These are phyloP conservation scores for Fusarium nisikadoi DNA, from an alignment of 2,329 filamentous ascomycete genomes.

Conservation along the genomic window DNA sequence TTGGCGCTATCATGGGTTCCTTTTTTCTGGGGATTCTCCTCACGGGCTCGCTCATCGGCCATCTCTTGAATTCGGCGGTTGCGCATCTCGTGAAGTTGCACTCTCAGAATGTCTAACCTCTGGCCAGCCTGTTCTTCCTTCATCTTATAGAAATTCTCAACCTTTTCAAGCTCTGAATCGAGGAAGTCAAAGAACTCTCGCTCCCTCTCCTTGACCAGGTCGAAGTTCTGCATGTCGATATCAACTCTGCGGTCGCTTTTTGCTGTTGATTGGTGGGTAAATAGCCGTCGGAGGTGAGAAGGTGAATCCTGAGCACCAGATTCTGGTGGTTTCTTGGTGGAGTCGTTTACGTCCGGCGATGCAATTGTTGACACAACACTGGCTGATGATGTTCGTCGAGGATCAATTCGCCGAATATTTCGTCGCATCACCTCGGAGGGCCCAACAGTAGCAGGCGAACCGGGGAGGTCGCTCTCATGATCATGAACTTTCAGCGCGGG, in stretches of 20 bases:
- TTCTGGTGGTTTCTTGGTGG: constrained; percentile 35
- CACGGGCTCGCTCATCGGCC: constrained; percentile 53
- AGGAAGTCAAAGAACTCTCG: constrained; percentile 90
- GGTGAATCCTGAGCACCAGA: constrained; percentile 40
- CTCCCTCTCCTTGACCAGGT: constrained; percentile 77
- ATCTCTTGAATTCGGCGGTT: constrained; percentile 83
- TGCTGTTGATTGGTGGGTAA: constrained; percentile 46
- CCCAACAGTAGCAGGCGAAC: constrained; percentile 42
- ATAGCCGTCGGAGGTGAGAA: constrained; percentile 49
- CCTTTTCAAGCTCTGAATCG: constrained; percentile 86
- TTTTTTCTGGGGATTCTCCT: constrained; percentile 42
- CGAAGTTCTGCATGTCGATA: constrained; percentile 57
- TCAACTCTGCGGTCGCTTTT: constrained; percentile 51
- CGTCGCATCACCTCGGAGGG: constrained; percentile 28
- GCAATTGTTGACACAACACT: constrained; percentile 36
- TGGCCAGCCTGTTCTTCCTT: constrained; percentile 88
- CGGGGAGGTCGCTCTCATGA: constrained; percentile 19
- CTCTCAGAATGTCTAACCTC: constrained; percentile 75
- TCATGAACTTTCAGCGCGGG: constrained; percentile 60
- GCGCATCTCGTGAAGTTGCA: constrained; percentile 93
- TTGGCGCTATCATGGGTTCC: constrained; percentile 34
- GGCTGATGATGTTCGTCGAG: constrained; percentile 52
- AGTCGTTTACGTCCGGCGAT: neutral
- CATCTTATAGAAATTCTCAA: constrained; percentile 86
- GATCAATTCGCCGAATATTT: constrained; percentile 41